These are phyloP conservation scores for Coelastrella sp. DNA, from an alignment of 139 green algal species.

Conservation along the genomic window DNA sequence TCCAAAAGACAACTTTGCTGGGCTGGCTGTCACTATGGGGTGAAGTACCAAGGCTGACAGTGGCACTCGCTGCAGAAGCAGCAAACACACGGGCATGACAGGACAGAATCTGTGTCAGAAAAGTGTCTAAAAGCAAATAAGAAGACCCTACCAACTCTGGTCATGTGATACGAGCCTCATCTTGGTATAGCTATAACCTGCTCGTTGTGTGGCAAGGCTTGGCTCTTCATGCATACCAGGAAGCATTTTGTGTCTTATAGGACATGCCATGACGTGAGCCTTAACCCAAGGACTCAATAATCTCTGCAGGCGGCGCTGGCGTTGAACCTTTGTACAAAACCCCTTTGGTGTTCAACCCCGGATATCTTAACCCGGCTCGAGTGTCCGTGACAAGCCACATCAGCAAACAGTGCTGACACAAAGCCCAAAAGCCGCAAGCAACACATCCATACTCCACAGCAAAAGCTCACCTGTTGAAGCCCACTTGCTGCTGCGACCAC, in stretches of 20 bases:
- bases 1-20: conserved; percentile 22
- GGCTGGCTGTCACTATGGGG: not conserved
- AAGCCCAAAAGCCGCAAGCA: not conserved
- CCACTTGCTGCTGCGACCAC: not conserved
- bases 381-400: not conserved
- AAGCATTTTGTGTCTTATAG: too few species aligned
- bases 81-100: not conserved
- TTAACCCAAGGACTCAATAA: too few species aligned
- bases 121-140: not conserved
- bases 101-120: not conserved
- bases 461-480: conserved; percentile 28
- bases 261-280: too few species aligned
- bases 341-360: not conserved
- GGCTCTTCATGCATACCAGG: too few species aligned
- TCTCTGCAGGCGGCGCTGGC: too few species aligned
- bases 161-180: not conserved
- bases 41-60: conserved; percentile 7
- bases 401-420: not conserved
- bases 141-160: not conserved
- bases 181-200: too few species aligned
- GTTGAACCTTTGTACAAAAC: not conserved
- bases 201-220: too few species aligned
- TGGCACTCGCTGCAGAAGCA: conserved; percentile 14
- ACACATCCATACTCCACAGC: not conserved
- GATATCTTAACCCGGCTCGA: not conserved